These are phyloP conservation scores for Apiospora hydei DNA, from an alignment of 2,329 filamentous ascomycete genomes.

Conservation along the genomic window DNA sequence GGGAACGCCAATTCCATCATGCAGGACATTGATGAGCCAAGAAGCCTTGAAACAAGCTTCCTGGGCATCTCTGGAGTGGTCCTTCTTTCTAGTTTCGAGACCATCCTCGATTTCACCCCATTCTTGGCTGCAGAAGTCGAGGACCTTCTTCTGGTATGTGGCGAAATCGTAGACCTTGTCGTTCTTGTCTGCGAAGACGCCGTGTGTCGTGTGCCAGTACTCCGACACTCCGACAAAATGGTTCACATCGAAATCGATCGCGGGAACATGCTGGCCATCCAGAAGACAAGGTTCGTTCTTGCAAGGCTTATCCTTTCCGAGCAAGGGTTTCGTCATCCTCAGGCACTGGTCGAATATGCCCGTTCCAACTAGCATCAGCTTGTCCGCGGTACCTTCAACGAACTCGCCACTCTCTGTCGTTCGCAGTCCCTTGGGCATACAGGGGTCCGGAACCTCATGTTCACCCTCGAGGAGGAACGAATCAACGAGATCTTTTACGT, in stretches of 20 bases:
- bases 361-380: conserved; percentile 75
- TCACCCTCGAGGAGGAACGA: conserved; percentile 64
- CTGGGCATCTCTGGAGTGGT: conserved; percentile 79
- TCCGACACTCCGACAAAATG: conserved; percentile 98
- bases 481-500: conserved; percentile 78
- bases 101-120: conserved; percentile 80
- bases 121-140: conserved; percentile 82
- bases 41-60: conserved; percentile 98
- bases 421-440: conserved; percentile 79
- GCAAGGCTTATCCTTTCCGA: conserved; percentile 90
- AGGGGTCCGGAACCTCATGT: conserved; percentile 85
- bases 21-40: conserved; percentile 96
- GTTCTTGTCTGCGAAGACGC: conserved; percentile 82
- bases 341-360: conserved; percentile 89
- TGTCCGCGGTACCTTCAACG: conserved; percentile 48
- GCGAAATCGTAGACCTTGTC: conserved; percentile 89
- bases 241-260: conserved; percentile 96
- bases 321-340: conserved; percentile 79
- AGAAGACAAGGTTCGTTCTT: conserved; percentile 84
- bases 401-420: conserved; percentile 74
- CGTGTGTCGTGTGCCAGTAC: conserved; percentile 98
- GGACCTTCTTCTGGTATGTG: conserved; percentile 85
- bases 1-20: conserved; percentile 94
- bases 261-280: conserved; percentile 89
- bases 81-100: conserved; percentile 72